A percentile compares a stretch with the other conserved stretches of the same genome.
phyloP scores from a whole-genome alignment of 495 filamentous ascomycete species.

The Hypoxylon fragiforme region DNA sequence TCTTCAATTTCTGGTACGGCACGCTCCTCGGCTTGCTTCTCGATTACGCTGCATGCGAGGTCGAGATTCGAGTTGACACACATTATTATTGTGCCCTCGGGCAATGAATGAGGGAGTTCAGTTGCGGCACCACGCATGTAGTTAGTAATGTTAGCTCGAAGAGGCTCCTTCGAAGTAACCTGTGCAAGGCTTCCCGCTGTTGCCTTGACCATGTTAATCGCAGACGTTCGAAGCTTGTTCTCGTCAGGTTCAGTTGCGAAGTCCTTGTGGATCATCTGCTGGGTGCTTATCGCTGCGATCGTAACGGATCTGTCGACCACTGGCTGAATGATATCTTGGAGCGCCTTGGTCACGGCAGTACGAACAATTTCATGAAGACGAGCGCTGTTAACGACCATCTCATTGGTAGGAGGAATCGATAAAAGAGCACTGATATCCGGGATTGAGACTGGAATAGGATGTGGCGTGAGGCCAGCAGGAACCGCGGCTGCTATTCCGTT shows the following conservation, averaged over 20 bases:
- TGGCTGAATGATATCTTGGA: conserved; percentile 92
- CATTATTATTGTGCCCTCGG: conserved; percentile 91
- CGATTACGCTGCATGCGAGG: conserved; percentile 85
- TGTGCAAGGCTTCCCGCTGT: conserved; percentile 90
- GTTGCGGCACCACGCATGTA: conserved; percentile 81
- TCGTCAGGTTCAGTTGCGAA: conserved; percentile 92
- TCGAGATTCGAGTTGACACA: conserved; percentile 98
- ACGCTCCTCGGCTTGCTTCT: conserved; percentile 90
- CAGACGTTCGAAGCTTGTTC: conserved; percentile 77
- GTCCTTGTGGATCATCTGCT: conserved; percentile 92
- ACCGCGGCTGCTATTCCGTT: conserved; percentile 70
- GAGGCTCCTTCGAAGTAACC: conserved; percentile 96
- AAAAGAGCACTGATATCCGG: conserved; percentile 77
- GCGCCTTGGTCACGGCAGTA: conserved; percentile 79
- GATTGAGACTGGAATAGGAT: conserved; percentile 70
- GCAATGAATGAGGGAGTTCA: conserved; percentile 70
- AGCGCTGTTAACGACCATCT: conserved; percentile 68
- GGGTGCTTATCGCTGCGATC: conserved; percentile 93
- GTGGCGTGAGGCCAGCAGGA: conserved; percentile 70
- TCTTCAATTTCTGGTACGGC: conserved; percentile 93
- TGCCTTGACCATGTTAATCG: conserved; percentile 88
- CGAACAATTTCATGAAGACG: conserved; percentile 81
- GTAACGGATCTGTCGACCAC: conserved; percentile 97
- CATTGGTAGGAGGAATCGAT: conserved; percentile 73
- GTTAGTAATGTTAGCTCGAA: conserved; percentile 93